A percentile compares a stretch with the other conserved stretches of the same genome.
phyloP scores from a whole-genome alignment of 78 protist species.

The Dictyostelium capitatum region DNA sequence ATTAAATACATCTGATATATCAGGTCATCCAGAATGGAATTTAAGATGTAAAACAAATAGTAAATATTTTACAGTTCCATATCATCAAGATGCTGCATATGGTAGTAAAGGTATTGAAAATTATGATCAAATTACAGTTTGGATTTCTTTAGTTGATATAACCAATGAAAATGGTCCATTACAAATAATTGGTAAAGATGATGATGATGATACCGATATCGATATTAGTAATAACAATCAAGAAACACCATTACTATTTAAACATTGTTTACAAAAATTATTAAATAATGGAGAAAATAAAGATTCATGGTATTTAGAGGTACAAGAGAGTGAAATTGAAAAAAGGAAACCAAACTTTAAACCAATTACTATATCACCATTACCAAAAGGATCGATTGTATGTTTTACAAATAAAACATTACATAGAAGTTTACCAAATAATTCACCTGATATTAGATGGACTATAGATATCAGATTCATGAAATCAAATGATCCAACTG shows the following conservation, averaged over 20 bases:
- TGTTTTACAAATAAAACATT: constrained; percentile 11
- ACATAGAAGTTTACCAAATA: constrained; percentile 56
- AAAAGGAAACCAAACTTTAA: not conserved
- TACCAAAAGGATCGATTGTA: constrained; percentile 42
- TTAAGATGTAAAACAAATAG: constrained; percentile 52
- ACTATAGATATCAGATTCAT: constrained; percentile 58
- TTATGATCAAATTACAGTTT: constrained; percentile 48
- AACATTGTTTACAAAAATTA: constrained; percentile 27
- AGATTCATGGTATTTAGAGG: constrained; percentile 72
- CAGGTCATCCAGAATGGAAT: constrained; percentile 82
- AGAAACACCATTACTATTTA: not conserved
- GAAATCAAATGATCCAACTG: constrained; percentile 67
- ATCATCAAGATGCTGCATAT: constrained; percentile 70
- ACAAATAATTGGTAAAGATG: not conserved
- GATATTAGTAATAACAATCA: not conserved
- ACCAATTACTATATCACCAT: not conserved
- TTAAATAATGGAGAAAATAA: not conserved
- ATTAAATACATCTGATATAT: constrained; percentile 9
- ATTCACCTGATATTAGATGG: constrained; percentile 24
- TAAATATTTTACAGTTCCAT: constrained; percentile 48
- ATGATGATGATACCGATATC: not conserved
- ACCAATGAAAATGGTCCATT: constrained; percentile 27
- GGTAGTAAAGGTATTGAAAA: constrained; percentile 21
- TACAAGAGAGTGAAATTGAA: not conserved
- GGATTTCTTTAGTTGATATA: constrained; percentile 59